phyloP scores from a whole-genome alignment of 1,284 basidiomycete genomes.

The Stygiomarasmius scandens region DNA sequence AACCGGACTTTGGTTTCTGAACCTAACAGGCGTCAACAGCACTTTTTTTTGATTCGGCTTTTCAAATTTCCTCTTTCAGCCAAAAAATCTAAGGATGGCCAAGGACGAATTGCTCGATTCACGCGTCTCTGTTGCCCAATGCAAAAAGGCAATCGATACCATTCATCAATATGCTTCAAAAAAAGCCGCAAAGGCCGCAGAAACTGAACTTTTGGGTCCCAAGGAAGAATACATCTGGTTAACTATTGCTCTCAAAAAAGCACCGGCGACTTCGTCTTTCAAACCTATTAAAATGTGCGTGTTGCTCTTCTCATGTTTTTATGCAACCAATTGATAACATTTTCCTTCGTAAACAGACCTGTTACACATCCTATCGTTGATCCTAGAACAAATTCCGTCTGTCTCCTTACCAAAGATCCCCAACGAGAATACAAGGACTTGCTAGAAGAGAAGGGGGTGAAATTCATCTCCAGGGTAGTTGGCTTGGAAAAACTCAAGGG shows the following conservation, averaged over 20 bases:
- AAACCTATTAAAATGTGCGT: conserved; percentile 87
- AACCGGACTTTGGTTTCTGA: background rate
- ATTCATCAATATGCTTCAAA: conserved; percentile 72
- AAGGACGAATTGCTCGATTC: conserved; percentile 62
- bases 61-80: conserved; percentile 2
- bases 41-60: background rate
- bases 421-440: conserved; percentile 96
- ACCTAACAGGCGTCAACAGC: background rate
- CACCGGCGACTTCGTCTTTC: conserved; percentile 73
- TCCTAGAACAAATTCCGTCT: conserved; percentile 78
- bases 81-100: conserved; percentile 35
- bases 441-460: conserved; percentile 76
- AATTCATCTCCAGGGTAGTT: conserved; percentile 91
- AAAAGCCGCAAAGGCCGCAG: conserved; percentile 63
- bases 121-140: conserved; percentile 75
- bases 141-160: conserved; percentile 75
- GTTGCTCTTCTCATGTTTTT: background rate
- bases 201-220: conserved; percentile 76
- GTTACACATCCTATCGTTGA: conserved; percentile 83
- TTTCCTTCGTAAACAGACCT: conserved; percentile 50
- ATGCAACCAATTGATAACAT: conserved; percentile 13
- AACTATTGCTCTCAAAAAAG: conserved; percentile 81
- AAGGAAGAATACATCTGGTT: conserved; percentile 88
- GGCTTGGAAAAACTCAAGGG: conserved; percentile 88
- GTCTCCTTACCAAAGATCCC: conserved; percentile 94